Conservation (phyloP, 768 basidiomycete species). For the Leucocoprinus sp. region DNA sequence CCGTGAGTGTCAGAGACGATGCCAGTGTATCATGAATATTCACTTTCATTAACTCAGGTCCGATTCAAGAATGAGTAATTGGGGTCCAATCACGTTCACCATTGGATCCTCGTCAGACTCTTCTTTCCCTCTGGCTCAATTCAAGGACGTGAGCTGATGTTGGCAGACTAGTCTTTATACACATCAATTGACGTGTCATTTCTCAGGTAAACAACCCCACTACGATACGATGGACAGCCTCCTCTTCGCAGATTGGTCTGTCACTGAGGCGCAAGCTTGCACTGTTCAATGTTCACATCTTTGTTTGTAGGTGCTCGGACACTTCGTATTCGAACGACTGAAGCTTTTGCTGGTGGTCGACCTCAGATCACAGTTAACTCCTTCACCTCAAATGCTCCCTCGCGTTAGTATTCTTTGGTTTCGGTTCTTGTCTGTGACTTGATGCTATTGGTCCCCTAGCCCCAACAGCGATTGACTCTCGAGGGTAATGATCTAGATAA, state of each 20-base stretch:
- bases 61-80: slow-evolving; percentile 36
- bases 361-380: slow-evolving; percentile 37
- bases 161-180: neutral
- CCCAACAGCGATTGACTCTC: slow-evolving; percentile 31
- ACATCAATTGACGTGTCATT: neutral
- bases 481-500: slow-evolving; percentile 25
- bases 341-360: slow-evolving; percentile 39
- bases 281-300: neutral
- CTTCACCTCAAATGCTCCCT: slow-evolving; percentile 34
- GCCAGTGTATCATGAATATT: neutral
- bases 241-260: slow-evolving; percentile 34
- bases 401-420: slow-evolving; percentile 18
- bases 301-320: slow-evolving; percentile 30
- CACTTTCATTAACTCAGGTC: slow-evolving; percentile 21
- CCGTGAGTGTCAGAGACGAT: slow-evolving; percentile 23
- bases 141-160: slow-evolving; percentile 24
- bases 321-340: slow-evolving; percentile 36
- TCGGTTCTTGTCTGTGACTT: neutral
- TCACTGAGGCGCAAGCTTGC: neutral
- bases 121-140: slow-evolving; percentile 46
- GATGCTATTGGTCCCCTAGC: slow-evolving; percentile 16
- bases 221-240: slow-evolving; percentile 33
- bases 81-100: slow-evolving; percentile 40
- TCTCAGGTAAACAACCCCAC: slow-evolving; percentile 34
- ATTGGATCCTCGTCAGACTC: slow-evolving; percentile 29